Percentiles rank a stretch among this genome's conserved stretches.
phyloP scores from a whole-genome alignment of 805 yeast genomes.

The Yarrowia osloensis region DNA sequence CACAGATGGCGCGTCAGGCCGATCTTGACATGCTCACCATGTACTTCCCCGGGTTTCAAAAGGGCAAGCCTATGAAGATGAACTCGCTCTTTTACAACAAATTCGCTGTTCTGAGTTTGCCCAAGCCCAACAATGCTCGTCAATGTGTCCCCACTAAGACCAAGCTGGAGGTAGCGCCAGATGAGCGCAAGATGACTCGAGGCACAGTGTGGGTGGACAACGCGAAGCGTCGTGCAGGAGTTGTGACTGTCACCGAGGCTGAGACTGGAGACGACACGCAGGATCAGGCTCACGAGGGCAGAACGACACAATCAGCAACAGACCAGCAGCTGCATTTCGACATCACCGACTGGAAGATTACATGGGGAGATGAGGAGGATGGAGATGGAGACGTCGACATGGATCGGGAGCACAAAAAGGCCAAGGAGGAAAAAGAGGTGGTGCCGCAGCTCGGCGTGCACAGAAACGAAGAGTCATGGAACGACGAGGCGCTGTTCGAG shows the following conservation, averaged over 20 bases:
- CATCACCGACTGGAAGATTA: constrained; percentile 21
- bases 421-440: constrained; percentile 36
- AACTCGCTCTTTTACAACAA: constrained; percentile 66
- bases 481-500: constrained; percentile 70
- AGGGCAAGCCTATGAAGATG: constrained; percentile 59
- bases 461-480: constrained; percentile 31
- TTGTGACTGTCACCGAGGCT: constrained; percentile 1
- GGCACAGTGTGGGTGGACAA: constrained; percentile 16
- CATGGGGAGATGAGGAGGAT: constrained; percentile 43
- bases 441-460: constrained; percentile 9
- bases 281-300: neutral
- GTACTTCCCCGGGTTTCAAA: constrained; percentile 65
- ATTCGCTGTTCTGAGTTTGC: constrained; percentile 56
- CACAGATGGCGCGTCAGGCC: constrained; percentile 32
- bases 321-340: constrained; percentile 21
- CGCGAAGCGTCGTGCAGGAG: neutral
- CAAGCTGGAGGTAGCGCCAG: constrained; percentile 62
- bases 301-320: neutral
- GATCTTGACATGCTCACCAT: constrained; percentile 38
- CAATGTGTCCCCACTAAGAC: constrained; percentile 55
- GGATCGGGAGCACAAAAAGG: constrained; percentile 7
- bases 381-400: constrained; percentile 37
- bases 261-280: neutral
- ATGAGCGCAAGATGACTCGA: constrained; percentile 57
- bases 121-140: constrained; percentile 48